These are phyloP conservation scores for Populus nigra DNA, from an alignment of 345 rosid species.

Conservation along the genomic window DNA sequence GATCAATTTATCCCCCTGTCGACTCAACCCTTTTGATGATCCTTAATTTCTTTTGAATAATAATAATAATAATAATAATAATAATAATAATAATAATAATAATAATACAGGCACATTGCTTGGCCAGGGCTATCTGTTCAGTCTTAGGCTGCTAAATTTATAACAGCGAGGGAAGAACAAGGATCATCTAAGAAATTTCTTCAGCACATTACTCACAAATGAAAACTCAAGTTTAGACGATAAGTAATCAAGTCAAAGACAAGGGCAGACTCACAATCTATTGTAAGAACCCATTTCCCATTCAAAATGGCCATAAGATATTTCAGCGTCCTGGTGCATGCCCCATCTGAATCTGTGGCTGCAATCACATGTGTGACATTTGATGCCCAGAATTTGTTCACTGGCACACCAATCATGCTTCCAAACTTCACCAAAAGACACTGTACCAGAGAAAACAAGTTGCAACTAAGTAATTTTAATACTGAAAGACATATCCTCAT, in stretches of 20 bases:
- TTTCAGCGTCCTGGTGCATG: constrained; percentile 75
- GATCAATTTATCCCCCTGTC: no score
- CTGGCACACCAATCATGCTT: constrained; percentile 45
- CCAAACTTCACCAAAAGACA: constrained; percentile 56
- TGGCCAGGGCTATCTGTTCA: no score
- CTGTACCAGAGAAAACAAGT: constrained; percentile 34
- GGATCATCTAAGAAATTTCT: no score
- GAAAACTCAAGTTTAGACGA: background rate
- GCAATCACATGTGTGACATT: constrained; percentile 85
- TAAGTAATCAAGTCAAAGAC: background rate
- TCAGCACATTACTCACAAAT: background rate
- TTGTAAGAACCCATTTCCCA: constrained; percentile 76
- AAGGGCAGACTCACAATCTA: constrained; percentile 55
- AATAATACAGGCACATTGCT: no score
- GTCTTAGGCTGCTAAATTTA: no score
- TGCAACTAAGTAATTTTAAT: background rate
- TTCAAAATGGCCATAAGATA: constrained; percentile 81
- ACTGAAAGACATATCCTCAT: background rate
- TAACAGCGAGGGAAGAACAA: no score
- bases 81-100: no score
- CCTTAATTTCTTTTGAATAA: no score
- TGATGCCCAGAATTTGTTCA: constrained; percentile 71
- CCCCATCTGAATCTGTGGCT: constrained; percentile 60
- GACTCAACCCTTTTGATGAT: no score
- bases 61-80: no score